Evolutionary conservation across 352 stramenopile species (phyloP).

Genomic region (Globisporangium emineosum): DNA sequence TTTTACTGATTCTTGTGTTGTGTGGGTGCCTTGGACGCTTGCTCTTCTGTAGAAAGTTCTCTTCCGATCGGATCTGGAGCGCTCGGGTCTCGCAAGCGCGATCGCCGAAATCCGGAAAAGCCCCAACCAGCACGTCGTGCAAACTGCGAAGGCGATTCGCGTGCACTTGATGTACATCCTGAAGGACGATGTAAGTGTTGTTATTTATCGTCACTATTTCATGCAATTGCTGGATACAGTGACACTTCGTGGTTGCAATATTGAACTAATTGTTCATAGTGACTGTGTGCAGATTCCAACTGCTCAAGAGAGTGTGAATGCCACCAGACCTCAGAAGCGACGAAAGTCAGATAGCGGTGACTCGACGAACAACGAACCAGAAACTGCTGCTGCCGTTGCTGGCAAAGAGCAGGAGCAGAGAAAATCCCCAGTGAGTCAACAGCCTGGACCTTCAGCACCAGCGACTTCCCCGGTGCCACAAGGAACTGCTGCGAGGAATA

Average conservation of each 20-base stretch:
- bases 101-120: constrained; percentile 19
- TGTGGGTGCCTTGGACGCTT: neutral
- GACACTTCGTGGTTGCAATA: neutral
- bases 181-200: constrained; percentile 10
- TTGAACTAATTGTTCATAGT: neutral
- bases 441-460: neutral
- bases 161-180: constrained; percentile 20
- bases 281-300: neutral
- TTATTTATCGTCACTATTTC: neutral
- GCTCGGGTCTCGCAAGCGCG: constrained; percentile 13
- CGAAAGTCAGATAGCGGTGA: neutral
- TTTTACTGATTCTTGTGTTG: neutral
- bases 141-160: constrained; percentile 20
- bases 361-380: neutral
- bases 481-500: neutral
- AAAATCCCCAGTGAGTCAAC: neutral
- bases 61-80: constrained; percentile 11
- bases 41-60: constrained; percentile 11
- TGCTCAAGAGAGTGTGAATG: neutral
- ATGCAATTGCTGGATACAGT: neutral
- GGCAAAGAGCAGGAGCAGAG: neutral
- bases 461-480: neutral
- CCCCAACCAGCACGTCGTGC: constrained; percentile 18
- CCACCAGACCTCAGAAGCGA: neutral
- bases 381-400: neutral